phyloP scores from a whole-genome alignment of 371 early-diverging fungal genomes.

The Rhizomucor miehei region DNA sequence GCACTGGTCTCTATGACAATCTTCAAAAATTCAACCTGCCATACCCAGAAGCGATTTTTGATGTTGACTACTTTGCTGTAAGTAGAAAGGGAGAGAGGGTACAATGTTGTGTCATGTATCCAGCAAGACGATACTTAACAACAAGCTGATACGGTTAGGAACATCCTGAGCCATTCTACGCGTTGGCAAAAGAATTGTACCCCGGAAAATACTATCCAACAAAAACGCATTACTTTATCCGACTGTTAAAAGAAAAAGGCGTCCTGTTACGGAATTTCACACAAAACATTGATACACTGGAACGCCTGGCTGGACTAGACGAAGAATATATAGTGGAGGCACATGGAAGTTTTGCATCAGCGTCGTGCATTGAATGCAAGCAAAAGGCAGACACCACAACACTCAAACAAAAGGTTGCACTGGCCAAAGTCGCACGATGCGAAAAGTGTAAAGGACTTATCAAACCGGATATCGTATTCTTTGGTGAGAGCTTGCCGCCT shows the following conservation, averaged over 20 bases:
- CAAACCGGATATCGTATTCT: constrained; percentile 95
- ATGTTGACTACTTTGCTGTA: constrained; percentile 84
- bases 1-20: constrained; percentile 92
- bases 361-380: constrained; percentile 71
- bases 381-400: constrained; percentile 29
- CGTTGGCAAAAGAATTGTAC: constrained; percentile 88
- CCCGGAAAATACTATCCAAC: constrained; percentile 86
- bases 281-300: constrained; percentile 96
- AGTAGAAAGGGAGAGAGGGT: neutral
- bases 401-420: constrained; percentile 44
- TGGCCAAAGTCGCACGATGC: constrained; percentile 70
- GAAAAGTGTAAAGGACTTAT: constrained; percentile 65
- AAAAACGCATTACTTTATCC: constrained; percentile 83
- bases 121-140: constrained; percentile 3
- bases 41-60: constrained; percentile 93
- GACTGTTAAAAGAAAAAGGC: constrained; percentile 70
- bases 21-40: constrained; percentile 84
- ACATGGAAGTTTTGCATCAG: constrained; percentile 88
- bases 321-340: constrained; percentile 83
- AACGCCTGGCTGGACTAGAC: constrained; percentile 78
- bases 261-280: constrained; percentile 84
- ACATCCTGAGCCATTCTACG: constrained; percentile 86
- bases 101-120: neutral
- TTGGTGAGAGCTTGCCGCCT: constrained; percentile 86
- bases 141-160: constrained; percentile 25